Percentiles rank a stretch among this genome's conserved stretches.
Conservation (phyloP, 805 yeast genomes). For the Yarrowia alimentaria region DNA sequence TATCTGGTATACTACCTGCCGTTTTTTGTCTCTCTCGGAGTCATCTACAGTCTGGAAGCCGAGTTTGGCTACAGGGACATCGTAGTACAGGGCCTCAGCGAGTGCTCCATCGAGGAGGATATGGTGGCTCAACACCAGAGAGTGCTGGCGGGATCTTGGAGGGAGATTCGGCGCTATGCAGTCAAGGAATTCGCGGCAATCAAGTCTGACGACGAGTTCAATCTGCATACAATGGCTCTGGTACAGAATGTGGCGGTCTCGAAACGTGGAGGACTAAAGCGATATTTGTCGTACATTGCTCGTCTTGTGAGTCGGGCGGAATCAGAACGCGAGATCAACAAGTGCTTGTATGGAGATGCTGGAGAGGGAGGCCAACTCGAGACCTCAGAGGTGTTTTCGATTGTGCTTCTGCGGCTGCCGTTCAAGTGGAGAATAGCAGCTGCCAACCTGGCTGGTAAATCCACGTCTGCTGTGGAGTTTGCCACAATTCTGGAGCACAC, state of each 20-base stretch:
- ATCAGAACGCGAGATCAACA: slow-evolving; percentile 21
- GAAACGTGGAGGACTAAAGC: slow-evolving; percentile 14
- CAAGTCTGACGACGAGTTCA: slow-evolving; percentile 9
- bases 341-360: slow-evolving; percentile 13
- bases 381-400: not conserved
- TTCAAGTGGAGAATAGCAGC: slow-evolving; percentile 23
- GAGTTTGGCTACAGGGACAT: slow-evolving; percentile 15
- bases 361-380: slow-evolving; percentile 1
- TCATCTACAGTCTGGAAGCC: slow-evolving; percentile 11
- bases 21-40: slow-evolving; percentile 9
- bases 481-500: slow-evolving; percentile 24
- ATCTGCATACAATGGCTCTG: slow-evolving; percentile 7
- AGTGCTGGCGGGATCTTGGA: slow-evolving; percentile 12
- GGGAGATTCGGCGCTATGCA: slow-evolving; percentile 3
- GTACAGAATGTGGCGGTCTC: slow-evolving; percentile 19
- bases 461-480: slow-evolving; percentile 15
- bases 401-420: slow-evolving; percentile 4
- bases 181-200: slow-evolving; percentile 8
- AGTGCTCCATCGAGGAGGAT: not conserved
- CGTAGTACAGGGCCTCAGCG: slow-evolving; percentile 1
- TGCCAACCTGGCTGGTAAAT: not conserved
- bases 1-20: slow-evolving; percentile 21
- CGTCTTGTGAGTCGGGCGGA: slow-evolving; percentile 16
- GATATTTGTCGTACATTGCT: slow-evolving; percentile 23
- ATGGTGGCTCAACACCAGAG: not conserved